Percentiles rank a stretch among this genome's conserved stretches.
These are phyloP conservation scores for Raffaelea arxii DNA, from an alignment of 2,329 filamentous ascomycete species.

Conservation along the genomic window DNA sequence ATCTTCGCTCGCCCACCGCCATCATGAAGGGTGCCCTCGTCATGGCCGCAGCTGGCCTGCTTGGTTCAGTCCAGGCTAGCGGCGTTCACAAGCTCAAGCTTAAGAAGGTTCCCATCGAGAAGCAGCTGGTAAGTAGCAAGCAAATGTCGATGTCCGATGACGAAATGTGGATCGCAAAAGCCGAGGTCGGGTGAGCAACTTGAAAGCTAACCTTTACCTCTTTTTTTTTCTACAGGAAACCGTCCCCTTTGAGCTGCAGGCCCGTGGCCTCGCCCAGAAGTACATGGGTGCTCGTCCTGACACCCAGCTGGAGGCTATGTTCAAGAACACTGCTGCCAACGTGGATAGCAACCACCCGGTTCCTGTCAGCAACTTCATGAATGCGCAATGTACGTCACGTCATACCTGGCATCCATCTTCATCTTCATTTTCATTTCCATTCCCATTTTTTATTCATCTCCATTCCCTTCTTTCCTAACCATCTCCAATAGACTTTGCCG, in stretches of 20 bases:
- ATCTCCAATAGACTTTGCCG: constrained; percentile 69
- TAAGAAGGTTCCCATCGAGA: constrained; percentile 85
- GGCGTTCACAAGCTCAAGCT: constrained; percentile 94
- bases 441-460: not conserved
- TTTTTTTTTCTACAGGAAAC: constrained; percentile 43
- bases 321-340: constrained; percentile 62
- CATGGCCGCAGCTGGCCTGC: constrained; percentile 62
- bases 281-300: constrained; percentile 78
- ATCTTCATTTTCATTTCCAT: not conserved
- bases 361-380: constrained; percentile 93
- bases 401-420: not conserved
- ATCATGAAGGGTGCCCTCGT: constrained; percentile 81
- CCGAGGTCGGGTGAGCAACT: not conserved
- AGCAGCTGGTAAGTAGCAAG: constrained; percentile 64
- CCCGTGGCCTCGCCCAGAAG: constrained; percentile 82
- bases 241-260: constrained; percentile 71
- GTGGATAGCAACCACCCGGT: constrained; percentile 65
- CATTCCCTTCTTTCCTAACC: not conserved
- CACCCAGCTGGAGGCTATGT: constrained; percentile 63
- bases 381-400: constrained; percentile 77
- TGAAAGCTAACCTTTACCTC: not conserved
- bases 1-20: constrained; percentile 15
- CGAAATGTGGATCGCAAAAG: too few relatives aligned
- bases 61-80: constrained; percentile 66
- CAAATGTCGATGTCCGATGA: too few relatives aligned